These are phyloP conservation scores for Tolypocladium cylindrosporum DNA, from an alignment of 2,329 filamentous ascomycete species.

Conservation along the genomic window DNA sequence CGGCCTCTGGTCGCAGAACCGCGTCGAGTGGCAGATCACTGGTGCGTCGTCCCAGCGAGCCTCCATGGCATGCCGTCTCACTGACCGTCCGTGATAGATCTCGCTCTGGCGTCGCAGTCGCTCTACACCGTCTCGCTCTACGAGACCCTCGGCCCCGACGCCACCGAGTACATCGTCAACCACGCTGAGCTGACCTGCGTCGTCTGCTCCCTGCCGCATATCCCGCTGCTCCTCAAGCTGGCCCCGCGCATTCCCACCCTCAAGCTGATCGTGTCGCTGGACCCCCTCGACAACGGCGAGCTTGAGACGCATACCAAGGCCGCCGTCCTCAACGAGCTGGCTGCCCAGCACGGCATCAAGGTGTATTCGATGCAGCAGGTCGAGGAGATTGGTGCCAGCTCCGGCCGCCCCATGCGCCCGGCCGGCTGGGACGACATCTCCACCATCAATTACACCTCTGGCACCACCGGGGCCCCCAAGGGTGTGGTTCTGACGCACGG, in stretches of 20 bases:
- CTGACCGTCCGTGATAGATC: conserved; percentile 42
- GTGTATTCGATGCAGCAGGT: conserved; percentile 75
- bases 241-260: conserved; percentile 65
- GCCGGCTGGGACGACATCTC: conserved; percentile 67
- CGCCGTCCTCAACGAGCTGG: conserved; percentile 65
- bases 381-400: conserved; percentile 66
- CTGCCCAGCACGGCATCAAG: conserved; percentile 61
- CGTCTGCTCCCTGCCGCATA: conserved; percentile 68
- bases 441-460: conserved; percentile 88
- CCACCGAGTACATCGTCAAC: conserved; percentile 92
- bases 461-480: conserved; percentile 75
- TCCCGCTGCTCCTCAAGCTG: conserved; percentile 72
- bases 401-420: conserved; percentile 59
- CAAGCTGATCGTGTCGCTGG: conserved; percentile 81
- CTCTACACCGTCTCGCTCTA: conserved; percentile 91
- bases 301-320: conserved; percentile 67
- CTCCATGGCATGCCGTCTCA: background rate
- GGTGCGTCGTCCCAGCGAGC: conserved; percentile 31
- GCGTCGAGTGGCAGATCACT: conserved; percentile 79
- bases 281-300: conserved; percentile 74
- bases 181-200: conserved; percentile 70
- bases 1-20: conserved; percentile 79
- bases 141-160: conserved; percentile 85
- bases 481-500: conserved; percentile 75
- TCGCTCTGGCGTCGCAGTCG: conserved; percentile 77